Evolutionary conservation across 371 early-diverging fungal genomes (phyloP), one percentile per base, ranked within the genome.

Genomic region (Mucor sp.): DNA sequence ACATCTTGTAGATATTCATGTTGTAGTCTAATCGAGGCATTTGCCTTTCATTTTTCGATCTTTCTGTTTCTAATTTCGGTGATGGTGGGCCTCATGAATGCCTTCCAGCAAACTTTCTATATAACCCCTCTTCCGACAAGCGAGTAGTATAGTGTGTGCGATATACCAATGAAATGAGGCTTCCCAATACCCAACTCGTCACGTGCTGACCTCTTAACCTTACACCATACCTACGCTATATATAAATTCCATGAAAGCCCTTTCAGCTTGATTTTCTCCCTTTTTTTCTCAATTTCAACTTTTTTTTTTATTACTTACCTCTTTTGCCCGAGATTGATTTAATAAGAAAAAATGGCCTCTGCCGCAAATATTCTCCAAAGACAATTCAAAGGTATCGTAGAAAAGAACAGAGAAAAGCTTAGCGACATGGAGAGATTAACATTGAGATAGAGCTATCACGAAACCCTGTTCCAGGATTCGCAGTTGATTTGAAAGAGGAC

Each of bases 401-500:
- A 6, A 30, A 30, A 30, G 30, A 17, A 25, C 9, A 6, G 25
- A n/a, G 33, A 32, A 25, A 19, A 58, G 12, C 6, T 28, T 6
- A 35, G 28, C 28, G 14, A 21, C 6, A 23, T 27, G 14, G n/a
- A 33, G 0, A 53, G 23, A 17, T 12, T 60, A 48, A 3, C 3
- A 53, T 60, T 61, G 14, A 47, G 58, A 25, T 66, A 85, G 83
- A 85, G 53, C 73, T 86, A 43, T 81, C 82, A 67, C 79, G 83
- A 69, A 79, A 79, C 74, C 92, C 92, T 3, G 89, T 89, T 35
- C 88, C 89, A 63, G 90, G 91, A 23, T 93, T 93, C 71, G 87
- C 84, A 23, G 93, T 91, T 11, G 92, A 91, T 67, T 72, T 88
- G 23, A 81, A 85, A 60, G 79, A 88, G 53, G 87, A 87, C 43